Evolutionary conservation across 768 basidiomycete genomes (phyloP).

Genomic region (Phallus indusiatus): DNA sequence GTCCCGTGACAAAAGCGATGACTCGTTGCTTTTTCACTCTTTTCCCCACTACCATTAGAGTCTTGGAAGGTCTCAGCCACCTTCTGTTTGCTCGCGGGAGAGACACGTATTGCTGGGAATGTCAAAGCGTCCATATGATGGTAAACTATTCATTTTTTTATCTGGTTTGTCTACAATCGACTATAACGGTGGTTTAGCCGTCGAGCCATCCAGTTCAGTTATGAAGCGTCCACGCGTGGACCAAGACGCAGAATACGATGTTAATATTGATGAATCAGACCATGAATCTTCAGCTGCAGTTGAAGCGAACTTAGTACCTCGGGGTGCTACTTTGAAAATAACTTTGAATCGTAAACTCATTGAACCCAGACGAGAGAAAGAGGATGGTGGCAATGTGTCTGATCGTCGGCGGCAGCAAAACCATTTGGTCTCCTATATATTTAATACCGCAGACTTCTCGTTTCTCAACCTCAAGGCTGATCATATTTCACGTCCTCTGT

Average conservation of each 20-base stretch:
- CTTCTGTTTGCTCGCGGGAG: not conserved
- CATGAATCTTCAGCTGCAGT: constrained; percentile 15
- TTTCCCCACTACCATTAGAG: not conserved
- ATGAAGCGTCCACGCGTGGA: constrained; percentile 7
- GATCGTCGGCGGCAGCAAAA: constrained; percentile 67
- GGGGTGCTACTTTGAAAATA: constrained; percentile 31
- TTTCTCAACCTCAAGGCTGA: constrained; percentile 83
- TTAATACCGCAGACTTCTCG: constrained; percentile 79
- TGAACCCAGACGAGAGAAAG: constrained; percentile 41
- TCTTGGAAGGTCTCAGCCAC: not conserved
- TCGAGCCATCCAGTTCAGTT: not conserved
- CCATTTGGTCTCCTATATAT: constrained; percentile 69
- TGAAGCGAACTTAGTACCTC: constrained; percentile 44
- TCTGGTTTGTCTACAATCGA: not conserved
- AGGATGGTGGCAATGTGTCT: constrained; percentile 40
- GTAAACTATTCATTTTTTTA: constrained; percentile 15
- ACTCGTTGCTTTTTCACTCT: not conserved
- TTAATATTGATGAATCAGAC: constrained; percentile 37
- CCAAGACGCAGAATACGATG: constrained; percentile 9
- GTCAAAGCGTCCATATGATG: constrained; percentile 32
- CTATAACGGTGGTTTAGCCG: not conserved
- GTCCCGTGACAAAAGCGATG: not conserved
- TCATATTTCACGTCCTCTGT: constrained; percentile 85
- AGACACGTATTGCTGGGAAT: not conserved
- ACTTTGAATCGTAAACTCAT: constrained; percentile 85